Evolutionary conservation across 345 rosid genomes (phyloP), one percentile per base, ranked within the genome.

Genomic region (Salix udensis): DNA sequence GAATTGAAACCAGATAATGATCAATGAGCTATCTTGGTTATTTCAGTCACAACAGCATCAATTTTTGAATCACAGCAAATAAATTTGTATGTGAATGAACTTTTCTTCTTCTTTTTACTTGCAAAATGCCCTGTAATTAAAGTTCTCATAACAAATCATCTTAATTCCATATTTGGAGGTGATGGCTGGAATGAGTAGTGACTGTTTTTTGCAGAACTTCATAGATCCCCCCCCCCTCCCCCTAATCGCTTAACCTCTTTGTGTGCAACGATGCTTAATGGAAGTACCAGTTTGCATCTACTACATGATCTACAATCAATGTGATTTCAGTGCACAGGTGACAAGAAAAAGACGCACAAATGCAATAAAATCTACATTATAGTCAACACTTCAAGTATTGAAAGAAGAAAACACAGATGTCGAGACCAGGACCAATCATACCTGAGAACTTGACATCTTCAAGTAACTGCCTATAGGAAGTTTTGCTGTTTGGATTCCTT

Each of bases 361-460:
- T 30, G 65, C 16, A 74, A 46, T 31, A 15, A 67, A 53, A 74
- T 55, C 5, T 13, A 28, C 37, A 4, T 13, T 31, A 48, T 0
- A 61, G 16, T 61, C 70, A 74, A 79, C 24, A n/a, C 4, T 55
- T 65, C 68, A 37, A 42, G 31, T 12, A 10, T n/a, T 44, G 46
- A 37, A 50, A 66, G 11, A 61, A 42, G 62, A 62, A 66, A 42
- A 64, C 44, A 52, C 42, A 61, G 8, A 4, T 9, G 42, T 13
- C 7, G 68, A 42, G 70, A 74, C 70, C 12, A 15, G 52, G 55
- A 48, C 48, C 26, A 68, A 64, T 2, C 26, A 67, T 78, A 96
- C 99, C 99, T 94, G 98, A 73, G 99, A 93, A 77, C 95, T 89
- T 12, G 93, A 92, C 99, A 93, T 93, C 87, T 96, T 93, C 87